Conservation (phyloP, 2,329 filamentous ascomycete species). For the Pseudocercospora vitis region DNA sequence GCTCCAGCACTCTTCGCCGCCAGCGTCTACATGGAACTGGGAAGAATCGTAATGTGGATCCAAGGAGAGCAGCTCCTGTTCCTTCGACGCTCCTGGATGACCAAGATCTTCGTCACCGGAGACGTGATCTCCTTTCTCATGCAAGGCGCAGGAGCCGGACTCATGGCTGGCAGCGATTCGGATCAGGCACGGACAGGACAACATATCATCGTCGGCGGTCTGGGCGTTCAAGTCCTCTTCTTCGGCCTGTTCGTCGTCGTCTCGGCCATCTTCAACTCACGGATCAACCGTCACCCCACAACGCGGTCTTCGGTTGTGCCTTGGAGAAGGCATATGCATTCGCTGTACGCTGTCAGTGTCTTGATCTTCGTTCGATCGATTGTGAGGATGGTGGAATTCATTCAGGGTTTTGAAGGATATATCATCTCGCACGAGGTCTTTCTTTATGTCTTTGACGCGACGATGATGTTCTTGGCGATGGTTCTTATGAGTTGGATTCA, state of each 20-base stretch:
- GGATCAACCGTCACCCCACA: constrained; percentile 18
- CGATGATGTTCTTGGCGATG: constrained; percentile 12
- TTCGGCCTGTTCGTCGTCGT: constrained; percentile 51
- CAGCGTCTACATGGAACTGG: constrained; percentile 52
- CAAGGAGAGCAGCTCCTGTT: constrained; percentile 45
- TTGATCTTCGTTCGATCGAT: constrained; percentile 52
- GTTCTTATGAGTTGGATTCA: constrained; percentile 8
- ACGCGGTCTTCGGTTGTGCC: neutral
- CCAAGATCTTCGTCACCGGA: constrained; percentile 50
- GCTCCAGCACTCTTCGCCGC: constrained; percentile 52
- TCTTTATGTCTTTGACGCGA: constrained; percentile 24
- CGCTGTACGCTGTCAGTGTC: constrained; percentile 45
- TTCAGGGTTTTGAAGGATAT: constrained; percentile 46
- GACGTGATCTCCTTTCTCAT: constrained; percentile 52
- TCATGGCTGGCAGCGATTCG: constrained; percentile 44
- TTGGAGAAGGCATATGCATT: constrained; percentile 43
- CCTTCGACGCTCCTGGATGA: constrained; percentile 47
- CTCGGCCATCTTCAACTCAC: constrained; percentile 32
- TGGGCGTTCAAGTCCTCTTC: constrained; percentile 52
- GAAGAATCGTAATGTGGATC: constrained; percentile 46
- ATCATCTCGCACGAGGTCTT: constrained; percentile 41
- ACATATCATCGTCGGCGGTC: constrained; percentile 34
- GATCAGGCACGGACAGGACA: constrained; percentile 14
- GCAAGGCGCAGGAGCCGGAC: constrained; percentile 44
- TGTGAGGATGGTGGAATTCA: constrained; percentile 53